Conservation (phyloP, 2,329 filamentous ascomycete species). For the Cladophialophora yegresii region DNA sequence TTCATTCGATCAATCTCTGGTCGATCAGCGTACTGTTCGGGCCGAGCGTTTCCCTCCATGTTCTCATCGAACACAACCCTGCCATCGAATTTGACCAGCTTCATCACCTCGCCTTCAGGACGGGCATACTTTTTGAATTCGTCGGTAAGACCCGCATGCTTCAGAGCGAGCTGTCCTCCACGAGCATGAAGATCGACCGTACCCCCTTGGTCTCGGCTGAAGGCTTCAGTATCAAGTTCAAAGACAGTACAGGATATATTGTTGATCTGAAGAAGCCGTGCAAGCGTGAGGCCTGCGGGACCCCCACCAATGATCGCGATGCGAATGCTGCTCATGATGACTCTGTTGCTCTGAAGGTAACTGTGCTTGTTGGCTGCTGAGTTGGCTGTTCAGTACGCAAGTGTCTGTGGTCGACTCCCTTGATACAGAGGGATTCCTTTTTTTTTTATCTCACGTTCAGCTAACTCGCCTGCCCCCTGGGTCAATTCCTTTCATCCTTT, state of each 20-base stretch:
- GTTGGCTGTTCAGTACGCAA: not conserved
- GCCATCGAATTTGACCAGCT: constrained; percentile 50
- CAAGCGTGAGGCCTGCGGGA: constrained; percentile 55
- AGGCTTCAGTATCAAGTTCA: constrained; percentile 47
- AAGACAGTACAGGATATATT: constrained; percentile 54
- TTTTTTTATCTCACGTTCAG: not conserved
- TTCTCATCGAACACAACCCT: constrained; percentile 40
- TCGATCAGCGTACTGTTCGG: constrained; percentile 39
- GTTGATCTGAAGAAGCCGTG: constrained; percentile 54
- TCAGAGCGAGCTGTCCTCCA: constrained; percentile 56
- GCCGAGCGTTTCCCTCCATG: constrained; percentile 21
- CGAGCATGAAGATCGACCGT: constrained; percentile 57
- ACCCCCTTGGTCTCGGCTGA: constrained; percentile 54
- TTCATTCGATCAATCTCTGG: constrained; percentile 58
- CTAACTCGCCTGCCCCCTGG: not conserved
- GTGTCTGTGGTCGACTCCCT: not conserved
- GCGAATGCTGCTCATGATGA: constrained; percentile 29
- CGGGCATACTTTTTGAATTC: constrained; percentile 55
- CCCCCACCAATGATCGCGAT: constrained; percentile 56
- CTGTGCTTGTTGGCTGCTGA: not conserved
- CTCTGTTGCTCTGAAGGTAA: not conserved
- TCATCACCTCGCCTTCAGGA: constrained; percentile 56
- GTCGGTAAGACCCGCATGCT: constrained; percentile 54
- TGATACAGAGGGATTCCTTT: not conserved
- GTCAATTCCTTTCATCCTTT: not conserved